Conservation (phyloP, 169 alveolate species). For the Theileria luwenshuni region DNA sequence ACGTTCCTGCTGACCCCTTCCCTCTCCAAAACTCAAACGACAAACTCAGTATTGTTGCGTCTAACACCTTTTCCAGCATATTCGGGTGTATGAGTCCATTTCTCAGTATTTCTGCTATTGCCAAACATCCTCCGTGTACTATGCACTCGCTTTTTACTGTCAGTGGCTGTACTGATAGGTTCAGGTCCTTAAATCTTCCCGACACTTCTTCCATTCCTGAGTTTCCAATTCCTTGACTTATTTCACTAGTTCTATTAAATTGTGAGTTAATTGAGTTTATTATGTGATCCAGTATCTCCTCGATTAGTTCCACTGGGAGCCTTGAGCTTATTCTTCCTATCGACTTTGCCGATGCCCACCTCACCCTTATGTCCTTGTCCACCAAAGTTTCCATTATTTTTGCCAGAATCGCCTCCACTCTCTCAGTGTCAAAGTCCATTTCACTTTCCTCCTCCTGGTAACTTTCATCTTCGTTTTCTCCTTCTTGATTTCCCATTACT, state of each 20-base stretch:
- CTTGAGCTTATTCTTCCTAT: constrained; percentile 47
- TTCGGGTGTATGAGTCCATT: constrained; percentile 46
- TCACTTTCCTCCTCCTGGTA: background rate
- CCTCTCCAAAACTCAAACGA: constrained; percentile 59
- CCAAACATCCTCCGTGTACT: constrained; percentile 65
- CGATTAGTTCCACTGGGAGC: constrained; percentile 33
- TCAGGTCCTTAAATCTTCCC: background rate
- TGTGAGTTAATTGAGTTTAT: constrained; percentile 21
- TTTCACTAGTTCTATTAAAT: background rate
- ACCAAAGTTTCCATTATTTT: constrained; percentile 19
- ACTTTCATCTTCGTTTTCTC: background rate
- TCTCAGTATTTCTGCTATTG: constrained; percentile 59
- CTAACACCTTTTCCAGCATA: constrained; percentile 50
- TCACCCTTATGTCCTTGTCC: constrained; percentile 58
- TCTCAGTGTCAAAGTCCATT: constrained; percentile 14
- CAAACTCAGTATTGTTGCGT: constrained; percentile 39
- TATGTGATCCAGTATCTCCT: constrained; percentile 43
- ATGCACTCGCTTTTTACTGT: constrained; percentile 48
- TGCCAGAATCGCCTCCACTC: constrained; percentile 34
- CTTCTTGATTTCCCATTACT: background rate
- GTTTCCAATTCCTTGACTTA: background rate
- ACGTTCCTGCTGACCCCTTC: constrained; percentile 58
- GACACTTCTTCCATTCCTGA: background rate
- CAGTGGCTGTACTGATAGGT: background rate
- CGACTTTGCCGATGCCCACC: constrained; percentile 68